phyloP scores from a whole-genome alignment of 305 asterid species.

The Fraxinus paxiana region DNA sequence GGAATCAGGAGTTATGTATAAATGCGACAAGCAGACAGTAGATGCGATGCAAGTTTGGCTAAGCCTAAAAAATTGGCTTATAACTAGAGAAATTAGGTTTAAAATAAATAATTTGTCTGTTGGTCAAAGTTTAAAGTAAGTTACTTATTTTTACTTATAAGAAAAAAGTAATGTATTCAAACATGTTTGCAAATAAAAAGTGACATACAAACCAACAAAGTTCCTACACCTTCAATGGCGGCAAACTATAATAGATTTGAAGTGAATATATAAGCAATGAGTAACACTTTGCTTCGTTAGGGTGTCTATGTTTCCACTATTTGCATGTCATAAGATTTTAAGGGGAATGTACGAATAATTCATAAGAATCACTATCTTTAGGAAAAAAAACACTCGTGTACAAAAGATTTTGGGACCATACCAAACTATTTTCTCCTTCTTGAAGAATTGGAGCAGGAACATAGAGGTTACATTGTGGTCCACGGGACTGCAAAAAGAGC shows the following conservation, averaged over 20 bases:
- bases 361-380: neutral
- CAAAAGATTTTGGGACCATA: slow-evolving; percentile 27
- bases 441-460: slow-evolving; percentile 82
- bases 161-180: neutral
- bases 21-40: neutral
- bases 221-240: neutral
- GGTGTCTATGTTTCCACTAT: neutral
- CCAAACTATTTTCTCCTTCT: slow-evolving; percentile 65
- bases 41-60: neutral
- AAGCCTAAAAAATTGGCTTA: neutral
- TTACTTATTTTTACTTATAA: neutral
- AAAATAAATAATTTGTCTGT: neutral
- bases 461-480: slow-evolving; percentile 90
- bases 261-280: neutral
- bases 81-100: neutral
- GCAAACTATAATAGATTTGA: neutral
- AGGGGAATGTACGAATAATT: neutral
- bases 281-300: neutral
- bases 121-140: neutral
- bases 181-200: neutral
- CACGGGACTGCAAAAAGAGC: slow-evolving; percentile 58
- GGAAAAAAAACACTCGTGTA: neutral
- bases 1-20: neutral
- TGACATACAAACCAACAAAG: neutral
- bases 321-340: neutral